phyloP scores from a whole-genome alignment of 2,329 filamentous ascomycete genomes.

The Fusarium sp. region DNA sequence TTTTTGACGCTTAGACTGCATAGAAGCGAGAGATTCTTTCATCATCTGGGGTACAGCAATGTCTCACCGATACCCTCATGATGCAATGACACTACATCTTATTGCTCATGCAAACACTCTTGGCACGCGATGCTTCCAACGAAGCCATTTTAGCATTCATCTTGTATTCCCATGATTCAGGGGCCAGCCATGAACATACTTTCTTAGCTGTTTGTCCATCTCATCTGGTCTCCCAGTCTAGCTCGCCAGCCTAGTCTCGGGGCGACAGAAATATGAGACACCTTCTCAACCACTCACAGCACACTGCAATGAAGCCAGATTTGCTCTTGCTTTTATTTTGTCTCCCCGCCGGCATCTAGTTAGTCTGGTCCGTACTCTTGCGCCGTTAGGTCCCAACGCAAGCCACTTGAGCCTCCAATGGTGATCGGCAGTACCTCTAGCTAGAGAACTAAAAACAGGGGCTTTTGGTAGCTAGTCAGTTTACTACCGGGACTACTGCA shows the following conservation, averaged over 20 bases:
- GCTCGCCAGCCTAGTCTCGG: not conserved
- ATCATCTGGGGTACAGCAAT: not conserved
- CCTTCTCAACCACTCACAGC: not conserved
- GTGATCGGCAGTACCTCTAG: slow-evolving; percentile 1
- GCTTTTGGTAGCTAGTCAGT: not conserved
- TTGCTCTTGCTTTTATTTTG: not conserved
- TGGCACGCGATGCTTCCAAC: not conserved
- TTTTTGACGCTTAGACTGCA: not conserved
- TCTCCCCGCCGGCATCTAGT: not conserved
- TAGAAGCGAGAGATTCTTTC: not conserved
- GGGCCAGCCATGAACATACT: not conserved
- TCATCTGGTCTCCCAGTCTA: not conserved
- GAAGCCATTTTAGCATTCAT: not conserved
- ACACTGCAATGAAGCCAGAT: not conserved
- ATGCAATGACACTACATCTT: not conserved
- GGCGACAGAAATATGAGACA: not conserved
- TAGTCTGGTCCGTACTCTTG: not conserved
- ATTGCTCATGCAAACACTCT: not conserved
- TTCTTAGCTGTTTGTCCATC: not conserved
- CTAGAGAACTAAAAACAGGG: not conserved
- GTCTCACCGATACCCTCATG: not conserved
- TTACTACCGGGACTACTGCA: not conserved
- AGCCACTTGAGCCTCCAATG: not conserved
- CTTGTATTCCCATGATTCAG: not conserved
- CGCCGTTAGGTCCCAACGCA: not conserved